phyloP scores from a whole-genome alignment of 208 protist species.

The Kentomonas sorsogonicus region DNA sequence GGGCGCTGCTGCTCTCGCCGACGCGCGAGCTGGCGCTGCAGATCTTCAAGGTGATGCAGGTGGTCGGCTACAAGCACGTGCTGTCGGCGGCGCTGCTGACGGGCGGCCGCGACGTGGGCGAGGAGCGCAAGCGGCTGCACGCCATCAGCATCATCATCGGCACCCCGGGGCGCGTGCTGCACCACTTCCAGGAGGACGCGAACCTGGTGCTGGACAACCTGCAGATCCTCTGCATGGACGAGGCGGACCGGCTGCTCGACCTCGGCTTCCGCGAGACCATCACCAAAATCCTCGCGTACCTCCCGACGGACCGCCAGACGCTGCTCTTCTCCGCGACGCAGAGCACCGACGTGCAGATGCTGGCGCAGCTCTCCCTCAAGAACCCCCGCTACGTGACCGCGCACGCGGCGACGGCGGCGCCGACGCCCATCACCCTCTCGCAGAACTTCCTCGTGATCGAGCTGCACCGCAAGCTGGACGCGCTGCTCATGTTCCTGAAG shows the following conservation, averaged over 20 bases:
- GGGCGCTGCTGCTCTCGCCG: conserved; percentile 97
- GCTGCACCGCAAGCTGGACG: conserved; percentile 94
- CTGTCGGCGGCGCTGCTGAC: conserved; percentile 96
- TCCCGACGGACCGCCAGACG: conserved; percentile 93
- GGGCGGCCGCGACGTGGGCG: conserved; percentile 95
- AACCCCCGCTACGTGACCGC: conserved; percentile 95
- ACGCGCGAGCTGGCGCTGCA: conserved; percentile 98
- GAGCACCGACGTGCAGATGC: conserved; percentile 93
- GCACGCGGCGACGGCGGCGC: conserved; percentile 67
- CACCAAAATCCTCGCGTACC: conserved; percentile 91
- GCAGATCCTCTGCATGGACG: conserved; percentile 97
- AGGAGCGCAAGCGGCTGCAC: conserved; percentile 91
- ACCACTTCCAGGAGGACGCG: conserved; percentile 97
- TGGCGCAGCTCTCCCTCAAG: conserved; percentile 88
- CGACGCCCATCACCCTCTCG: conserved; percentile 88
- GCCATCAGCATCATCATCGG: conserved; percentile 98
- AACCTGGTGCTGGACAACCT: conserved; percentile 90
- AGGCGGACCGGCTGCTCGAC: conserved; percentile 98
- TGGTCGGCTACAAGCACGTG: conserved; percentile 91
- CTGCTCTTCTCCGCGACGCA: conserved; percentile 99
- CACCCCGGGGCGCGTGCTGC: conserved; percentile 97
- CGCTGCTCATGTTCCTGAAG: conserved; percentile 97
- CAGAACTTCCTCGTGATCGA: conserved; percentile 93
- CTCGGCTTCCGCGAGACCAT: conserved; percentile 95
- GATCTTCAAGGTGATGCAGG: conserved; percentile 98